Evolutionary conservation across 1,139 yeast species (phyloP).

Genomic region (Pichia sp.): DNA sequence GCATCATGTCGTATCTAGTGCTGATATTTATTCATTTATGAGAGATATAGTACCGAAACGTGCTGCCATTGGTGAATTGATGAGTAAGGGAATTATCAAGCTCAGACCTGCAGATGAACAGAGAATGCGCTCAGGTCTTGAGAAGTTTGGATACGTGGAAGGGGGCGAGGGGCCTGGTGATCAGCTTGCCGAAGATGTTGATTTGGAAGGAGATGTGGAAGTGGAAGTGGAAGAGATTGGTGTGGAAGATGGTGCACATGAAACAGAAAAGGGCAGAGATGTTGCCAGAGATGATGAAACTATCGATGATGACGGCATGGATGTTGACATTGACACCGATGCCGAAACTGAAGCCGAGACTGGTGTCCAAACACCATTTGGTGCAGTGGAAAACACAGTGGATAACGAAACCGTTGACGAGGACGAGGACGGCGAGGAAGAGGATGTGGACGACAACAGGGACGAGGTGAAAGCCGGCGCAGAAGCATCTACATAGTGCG

Average conservation of each 20-base stretch:
- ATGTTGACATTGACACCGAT: no score
- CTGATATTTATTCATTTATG: constrained; percentile 64
- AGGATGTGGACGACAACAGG: no score
- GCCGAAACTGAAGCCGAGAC: no score
- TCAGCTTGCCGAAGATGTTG: no score
- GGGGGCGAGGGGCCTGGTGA: constrained; percentile 4
- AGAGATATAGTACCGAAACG: constrained; percentile 64
- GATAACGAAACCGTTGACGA: no score
- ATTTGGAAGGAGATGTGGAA: constrained; percentile 6
- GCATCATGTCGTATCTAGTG: constrained; percentile 59
- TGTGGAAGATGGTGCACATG: constrained; percentile 12
- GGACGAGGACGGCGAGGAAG: no score
- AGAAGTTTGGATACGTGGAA: constrained; percentile 6
- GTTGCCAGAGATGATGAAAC: no score
- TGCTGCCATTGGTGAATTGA: constrained; percentile 44
- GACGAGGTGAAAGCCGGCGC: no score
- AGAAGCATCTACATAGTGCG: no score
- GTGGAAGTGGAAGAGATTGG: constrained; percentile 6
- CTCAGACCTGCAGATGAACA: constrained; percentile 16
- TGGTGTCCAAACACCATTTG: no score
- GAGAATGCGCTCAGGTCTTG: not conserved
- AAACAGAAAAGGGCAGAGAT: constrained; percentile 15
- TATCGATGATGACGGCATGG: no score
- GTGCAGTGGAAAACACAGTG: no score
- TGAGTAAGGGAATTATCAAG: constrained; percentile 40